Base-by-base conservation (phyloP, 805 yeast species). In the Starmerella stigmatis region DNA sequence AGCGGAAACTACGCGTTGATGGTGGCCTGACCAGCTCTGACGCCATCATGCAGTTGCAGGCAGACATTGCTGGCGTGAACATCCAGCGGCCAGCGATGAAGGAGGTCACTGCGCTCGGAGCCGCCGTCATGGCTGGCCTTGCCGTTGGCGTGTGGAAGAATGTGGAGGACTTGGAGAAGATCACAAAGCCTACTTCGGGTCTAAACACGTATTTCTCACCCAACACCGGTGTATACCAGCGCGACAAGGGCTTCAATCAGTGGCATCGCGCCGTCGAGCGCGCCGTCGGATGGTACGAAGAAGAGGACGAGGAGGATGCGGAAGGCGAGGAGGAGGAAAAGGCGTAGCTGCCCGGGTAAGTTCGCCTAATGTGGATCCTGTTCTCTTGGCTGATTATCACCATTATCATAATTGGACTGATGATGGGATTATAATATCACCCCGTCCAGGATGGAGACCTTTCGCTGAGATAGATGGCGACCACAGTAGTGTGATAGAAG, bases 91-190 rank as follows among this genome's bases (percentile, higher is more conserved):
- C 96, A 1, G 73, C 76, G 26, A 82, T 80, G 62, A 69, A 85
- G 28, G 97, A 88, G 64, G 86, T 95, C 60, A 88, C 96, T 5
- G 96, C 96, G 0, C 72, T 88, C 51, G 97, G 97, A 23, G 94
- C 95, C 7, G 96, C 96, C 4, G 82, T 89, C 54, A 96, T 96
- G 23, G 94, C 97, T 3, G 95, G 96, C 11, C 67, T 86, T 57
- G 76, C 76, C 12, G 73, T 83, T 46, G 66, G 69, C 35, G 63
- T 86, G 38, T 88, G 96, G 95, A 71, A 70, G 46, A 75, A 77
- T 54, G 66, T 86, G 50, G 79, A 74, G 43, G 95, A 86, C 48
- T 81, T 83, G 35, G 68, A 45, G 19, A 46, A 46, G 42, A 56
- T 53, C 33, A 51, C 58, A 15, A 57, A 50, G 30, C 32, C 54